Evolutionary conservation across 2,329 filamentous ascomycete species (phyloP).

Genomic region (Ceratocystis harringtonii): DNA sequence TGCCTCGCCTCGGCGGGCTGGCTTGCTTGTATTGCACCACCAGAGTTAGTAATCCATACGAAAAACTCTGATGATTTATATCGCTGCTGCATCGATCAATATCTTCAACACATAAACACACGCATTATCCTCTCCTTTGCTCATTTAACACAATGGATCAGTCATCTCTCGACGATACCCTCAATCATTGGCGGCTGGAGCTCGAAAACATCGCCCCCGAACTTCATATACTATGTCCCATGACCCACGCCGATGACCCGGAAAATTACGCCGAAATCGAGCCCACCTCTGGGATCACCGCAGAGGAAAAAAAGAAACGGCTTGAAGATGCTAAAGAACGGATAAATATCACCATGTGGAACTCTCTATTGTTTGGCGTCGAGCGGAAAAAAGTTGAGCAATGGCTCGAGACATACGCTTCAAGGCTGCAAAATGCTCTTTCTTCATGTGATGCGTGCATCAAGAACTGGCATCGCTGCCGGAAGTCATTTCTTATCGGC

Average conservation of each 20-base stretch:
- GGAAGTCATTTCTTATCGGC: constrained; percentile 45
- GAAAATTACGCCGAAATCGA: constrained; percentile 42
- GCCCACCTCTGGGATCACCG: constrained; percentile 33
- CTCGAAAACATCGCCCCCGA: constrained; percentile 31
- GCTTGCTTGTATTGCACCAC: not conserved
- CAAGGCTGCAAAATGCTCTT: constrained; percentile 42
- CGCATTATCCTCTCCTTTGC: no score
- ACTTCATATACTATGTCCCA: constrained; percentile 54
- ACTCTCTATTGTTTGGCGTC: constrained; percentile 54
- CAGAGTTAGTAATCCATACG: not conserved
- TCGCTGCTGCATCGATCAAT: not conserved
- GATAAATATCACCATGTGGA: constrained; percentile 49
- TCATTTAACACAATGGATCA: constrained; percentile 25
- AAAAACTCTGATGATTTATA: not conserved
- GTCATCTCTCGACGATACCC: constrained; percentile 26
- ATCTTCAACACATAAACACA: not conserved
- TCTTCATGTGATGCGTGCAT: constrained; percentile 55
- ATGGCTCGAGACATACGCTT: constrained; percentile 44
- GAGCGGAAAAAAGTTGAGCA: constrained; percentile 43
- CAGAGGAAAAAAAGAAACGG: constrained; percentile 35
- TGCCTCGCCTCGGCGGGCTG: not conserved
- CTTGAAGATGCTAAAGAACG: constrained; percentile 42
- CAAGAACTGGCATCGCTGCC: constrained; percentile 56
- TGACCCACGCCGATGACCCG: constrained; percentile 44
- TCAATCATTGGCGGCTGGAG: constrained; percentile 31